Base-by-base conservation (phyloP, 768 basidiomycete species). In the Saitozyma podzolica region DNA sequence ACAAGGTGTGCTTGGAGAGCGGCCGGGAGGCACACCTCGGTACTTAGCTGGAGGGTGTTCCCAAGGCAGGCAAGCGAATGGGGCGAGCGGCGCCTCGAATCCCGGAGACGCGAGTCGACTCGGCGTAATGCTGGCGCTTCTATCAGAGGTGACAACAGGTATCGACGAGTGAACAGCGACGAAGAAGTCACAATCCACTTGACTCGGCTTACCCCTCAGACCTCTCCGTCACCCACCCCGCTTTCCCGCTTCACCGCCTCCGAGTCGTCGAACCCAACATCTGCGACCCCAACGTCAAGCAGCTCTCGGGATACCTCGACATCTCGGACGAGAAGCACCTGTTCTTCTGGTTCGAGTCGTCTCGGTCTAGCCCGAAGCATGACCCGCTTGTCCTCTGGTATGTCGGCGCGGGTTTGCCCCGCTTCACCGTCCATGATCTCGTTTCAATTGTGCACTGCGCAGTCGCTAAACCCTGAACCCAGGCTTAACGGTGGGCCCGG, bases 291-390 rank as follows among this genome's bases (percentile, higher is more conserved):
- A 80, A 84, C n/a, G 90, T 92, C 47, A 85, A 89, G 78, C 88
- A 90, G 73, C 86, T 88, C 65, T 89, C 88, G 41, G 91, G 91
- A 39, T 93, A 92, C 78, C 83, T 94, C 40, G 91, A 92, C 73
- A 84, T 91, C 59, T 85, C 86, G 0, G 85, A 89, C 9, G 86
- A 87, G 69, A 89, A 88, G 68, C 90, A 92, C 70, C 82, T 92
- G 20, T 93, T 92, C 84, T 92, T 91, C 82, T 92, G 90, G 90
- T 88, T 69, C 69, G 83, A 97, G 69, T 94, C 96, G 80, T 86
- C 89, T 0, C 84, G 93, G 42, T 82, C 80, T 58, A 83, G 85
- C 16, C 93, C 95, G 0, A 80, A 84, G 55, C 82, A 86, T 56
- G 92, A 89, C 7, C 94, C 93, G 5, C 84, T 97, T 2, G 83